A percentile compares a stretch with the other conserved stretches of the same genome.
Evolutionary conservation across 1,284 basidiomycete species (phyloP).

Genomic region (Nidula niveotomentosa): DNA sequence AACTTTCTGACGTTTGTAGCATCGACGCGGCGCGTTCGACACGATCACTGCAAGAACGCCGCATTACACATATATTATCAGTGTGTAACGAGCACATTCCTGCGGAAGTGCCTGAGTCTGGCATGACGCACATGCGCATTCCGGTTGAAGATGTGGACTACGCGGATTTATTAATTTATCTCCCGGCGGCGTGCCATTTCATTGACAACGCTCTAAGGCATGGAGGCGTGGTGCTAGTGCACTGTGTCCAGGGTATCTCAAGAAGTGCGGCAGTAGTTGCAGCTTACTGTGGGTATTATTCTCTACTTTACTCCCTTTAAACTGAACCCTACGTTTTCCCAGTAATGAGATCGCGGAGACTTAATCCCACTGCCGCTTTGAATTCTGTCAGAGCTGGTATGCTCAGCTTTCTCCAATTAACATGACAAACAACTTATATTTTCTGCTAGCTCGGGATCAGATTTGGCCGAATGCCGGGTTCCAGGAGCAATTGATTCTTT

Average conservation of each 20-base stretch:
- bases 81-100: constrained; percentile 74
- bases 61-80: constrained; percentile 76
- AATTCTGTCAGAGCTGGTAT: constrained; percentile 61
- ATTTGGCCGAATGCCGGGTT: constrained; percentile 80
- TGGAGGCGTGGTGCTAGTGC: constrained; percentile 64
- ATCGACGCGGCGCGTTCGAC: constrained; percentile 72
- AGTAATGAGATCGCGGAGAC: constrained; percentile 75
- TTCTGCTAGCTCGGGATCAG: constrained; percentile 62
- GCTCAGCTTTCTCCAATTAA: constrained; percentile 5
- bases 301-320: too few species aligned
- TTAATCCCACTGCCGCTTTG: constrained; percentile 60
- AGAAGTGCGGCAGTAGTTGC: constrained; percentile 67
- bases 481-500: constrained; percentile 75
- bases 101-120: constrained; percentile 69
- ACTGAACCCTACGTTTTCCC: constrained; percentile 6
- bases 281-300: constrained; percentile 49
- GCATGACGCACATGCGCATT: constrained; percentile 43
- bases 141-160: constrained; percentile 59
- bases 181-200: constrained; percentile 54
- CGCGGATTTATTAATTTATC: constrained; percentile 56
- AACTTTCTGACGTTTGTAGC: constrained; percentile 35
- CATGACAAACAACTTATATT: too few species aligned
- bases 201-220: constrained; percentile 48
- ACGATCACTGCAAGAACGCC: constrained; percentile 70
- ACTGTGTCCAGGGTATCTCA: constrained; percentile 78